Evolutionary conservation across 352 stramenopile genomes (phyloP), one percentile per base, ranked within the genome.

Genomic region (Globisporangium ultimum): DNA sequence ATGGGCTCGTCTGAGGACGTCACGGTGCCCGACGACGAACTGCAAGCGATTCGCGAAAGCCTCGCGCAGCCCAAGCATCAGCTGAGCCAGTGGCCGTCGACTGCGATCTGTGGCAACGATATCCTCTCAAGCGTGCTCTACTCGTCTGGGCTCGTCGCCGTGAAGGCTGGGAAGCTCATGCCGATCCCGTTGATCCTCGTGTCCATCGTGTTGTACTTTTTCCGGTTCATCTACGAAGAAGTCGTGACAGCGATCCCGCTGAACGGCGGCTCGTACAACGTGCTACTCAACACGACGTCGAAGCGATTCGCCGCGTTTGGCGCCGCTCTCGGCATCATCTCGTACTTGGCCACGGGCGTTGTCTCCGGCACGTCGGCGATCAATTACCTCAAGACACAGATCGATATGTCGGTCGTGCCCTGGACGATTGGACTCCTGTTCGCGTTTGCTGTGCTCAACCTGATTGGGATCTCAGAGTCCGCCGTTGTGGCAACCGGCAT

Each of bases 201-300:
- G 10, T 73, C 76, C 6, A 58, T 71, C 8, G 64, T 77, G 28
- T 55, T 82, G 34, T 78, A 82, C 56, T 76, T 72, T 48, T 77
- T 71, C 41, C 79, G 75, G 17, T 88, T 76, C 51, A 89, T 96
- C 41, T 96, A 95, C 69, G 76, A 83, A 59, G 87, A 96, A 69
- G 87, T 76, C 32, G 88, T 95, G 49, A 88, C 71, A 18, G 87
- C 87, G 13, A 77, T 96, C 36, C 86, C 86, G 34, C 72, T 92
- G 32, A 95, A 96, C 66, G 87, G 87, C 41, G 87, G 87, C 47
- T 88, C 82, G 24, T 96, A 95, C 66, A 96, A 94, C 62, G 75
- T 92, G 55, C 71, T 96, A 52, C 72, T 96, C 51, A 95, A 95
- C 64, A 90, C 82, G 11, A 94, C 86, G 21, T 88, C 67, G 42